phyloP scores from a whole-genome alignment of 768 basidiomycete species.

The Leccinum incarnatum region DNA sequence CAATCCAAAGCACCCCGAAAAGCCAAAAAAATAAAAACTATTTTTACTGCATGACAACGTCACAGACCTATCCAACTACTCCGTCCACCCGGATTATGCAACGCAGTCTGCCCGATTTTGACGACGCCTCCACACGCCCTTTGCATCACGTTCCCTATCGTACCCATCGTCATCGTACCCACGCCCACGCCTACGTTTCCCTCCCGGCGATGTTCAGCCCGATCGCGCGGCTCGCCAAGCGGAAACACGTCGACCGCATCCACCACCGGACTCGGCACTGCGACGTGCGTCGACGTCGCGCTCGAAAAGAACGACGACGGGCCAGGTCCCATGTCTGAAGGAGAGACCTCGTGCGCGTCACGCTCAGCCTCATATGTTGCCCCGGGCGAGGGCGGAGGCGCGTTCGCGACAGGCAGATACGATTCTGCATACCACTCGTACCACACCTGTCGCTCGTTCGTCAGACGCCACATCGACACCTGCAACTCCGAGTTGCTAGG shows the following conservation, averaged over 20 bases:
- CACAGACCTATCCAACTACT: constrained; percentile 89
- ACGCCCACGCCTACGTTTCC: not conserved
- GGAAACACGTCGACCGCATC: constrained; percentile 57
- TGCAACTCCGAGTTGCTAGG: constrained; percentile 91
- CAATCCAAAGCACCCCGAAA: too few relatives aligned
- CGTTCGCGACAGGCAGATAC: constrained; percentile 65
- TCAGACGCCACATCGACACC: constrained; percentile 92
- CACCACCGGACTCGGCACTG: constrained; percentile 65
- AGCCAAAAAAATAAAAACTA: not conserved
- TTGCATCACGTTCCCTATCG: constrained; percentile 45
- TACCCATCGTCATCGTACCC: constrained; percentile 38
- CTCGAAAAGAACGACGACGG: constrained; percentile 23
- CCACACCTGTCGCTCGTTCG: constrained; percentile 89
- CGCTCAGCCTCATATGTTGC: not conserved
- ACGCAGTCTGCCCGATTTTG: constrained; percentile 91
- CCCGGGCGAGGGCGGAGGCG: constrained; percentile 12
- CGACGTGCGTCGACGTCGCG: constrained; percentile 24
- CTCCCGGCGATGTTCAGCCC: constrained; percentile 10
- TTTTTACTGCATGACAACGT: not conserved
- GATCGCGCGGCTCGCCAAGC: constrained; percentile 3
- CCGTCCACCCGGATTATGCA: constrained; percentile 89
- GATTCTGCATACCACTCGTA: constrained; percentile 99
- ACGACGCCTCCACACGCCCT: constrained; percentile 41
- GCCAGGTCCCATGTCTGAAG: not conserved
- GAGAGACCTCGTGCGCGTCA: not conserved